A percentile compares a stretch with the other conserved stretches of the same genome.
Evolutionary conservation across 495 filamentous ascomycete genomes (phyloP).

Genomic region (Hypoxylon trugodes): DNA sequence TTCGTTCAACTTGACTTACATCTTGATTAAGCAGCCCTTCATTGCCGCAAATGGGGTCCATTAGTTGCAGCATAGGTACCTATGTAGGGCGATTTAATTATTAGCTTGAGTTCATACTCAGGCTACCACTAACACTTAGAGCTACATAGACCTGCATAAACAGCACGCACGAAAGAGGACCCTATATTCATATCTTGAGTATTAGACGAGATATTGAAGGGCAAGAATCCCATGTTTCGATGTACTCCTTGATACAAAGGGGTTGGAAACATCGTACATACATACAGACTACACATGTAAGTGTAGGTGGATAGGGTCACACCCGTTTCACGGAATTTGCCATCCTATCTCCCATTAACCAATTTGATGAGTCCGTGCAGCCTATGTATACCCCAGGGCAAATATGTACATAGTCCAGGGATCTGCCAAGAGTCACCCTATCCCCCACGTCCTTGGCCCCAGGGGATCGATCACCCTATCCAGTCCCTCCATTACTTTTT

Average conservation of each 20-base stretch:
- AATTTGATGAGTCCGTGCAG: conserved; percentile 35
- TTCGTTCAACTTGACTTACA: conserved; percentile 17
- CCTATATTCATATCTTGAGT: conserved; percentile 1
- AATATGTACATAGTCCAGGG: too few relatives aligned
- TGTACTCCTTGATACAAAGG: conserved; percentile 18
- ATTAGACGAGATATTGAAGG: not conserved
- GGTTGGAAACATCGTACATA: conserved; percentile 27
- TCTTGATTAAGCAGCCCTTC: conserved; percentile 13
- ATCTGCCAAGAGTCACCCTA: conserved; percentile 44
- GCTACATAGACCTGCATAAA: conserved; percentile 19
- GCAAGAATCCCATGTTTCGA: conserved; percentile 18
- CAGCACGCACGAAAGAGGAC: conserved; percentile 19
- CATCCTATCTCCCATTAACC: conserved; percentile 33
- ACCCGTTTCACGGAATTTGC: conserved; percentile 34
- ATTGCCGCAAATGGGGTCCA: conserved; percentile 4
- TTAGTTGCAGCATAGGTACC: conserved; percentile 10
- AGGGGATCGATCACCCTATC: conserved; percentile 37
- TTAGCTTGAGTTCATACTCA: conserved; percentile 4
- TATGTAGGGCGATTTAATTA: conserved; percentile 1
- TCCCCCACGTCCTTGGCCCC: conserved; percentile 37
- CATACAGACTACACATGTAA: not conserved
- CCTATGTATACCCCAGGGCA: conserved; percentile 38
- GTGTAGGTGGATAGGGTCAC: conserved; percentile 25
- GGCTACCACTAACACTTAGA: not conserved
- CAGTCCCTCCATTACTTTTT: conserved; percentile 31